These are phyloP conservation scores for Neurospora sp. DNA, from an alignment of 495 filamentous ascomycete species.

Conservation along the genomic window DNA sequence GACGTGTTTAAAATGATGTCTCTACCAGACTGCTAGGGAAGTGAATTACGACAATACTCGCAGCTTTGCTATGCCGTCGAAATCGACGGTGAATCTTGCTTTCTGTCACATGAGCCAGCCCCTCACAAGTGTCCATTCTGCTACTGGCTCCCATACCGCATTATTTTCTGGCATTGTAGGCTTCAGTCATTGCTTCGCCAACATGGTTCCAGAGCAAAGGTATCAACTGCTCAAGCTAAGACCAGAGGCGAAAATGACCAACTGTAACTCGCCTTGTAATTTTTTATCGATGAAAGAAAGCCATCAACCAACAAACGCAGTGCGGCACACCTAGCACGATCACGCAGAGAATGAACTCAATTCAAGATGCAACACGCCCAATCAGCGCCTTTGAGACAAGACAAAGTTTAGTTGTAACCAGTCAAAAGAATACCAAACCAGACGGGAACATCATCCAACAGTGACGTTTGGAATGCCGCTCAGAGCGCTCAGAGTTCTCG, in stretches of 20 bases:
- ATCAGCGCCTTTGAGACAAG: neutral
- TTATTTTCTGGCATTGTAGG: neutral
- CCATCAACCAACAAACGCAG: neutral
- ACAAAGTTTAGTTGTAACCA: neutral
- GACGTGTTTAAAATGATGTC: neutral
- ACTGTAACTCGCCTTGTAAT: neutral
- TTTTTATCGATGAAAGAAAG: neutral
- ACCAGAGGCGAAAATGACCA: neutral
- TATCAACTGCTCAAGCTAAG: neutral
- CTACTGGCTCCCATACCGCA: neutral
- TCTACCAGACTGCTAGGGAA: neutral
- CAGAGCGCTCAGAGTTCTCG: neutral
- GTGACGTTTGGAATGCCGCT: neutral
- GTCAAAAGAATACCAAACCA: neutral
- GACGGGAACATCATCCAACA: neutral
- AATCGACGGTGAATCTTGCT: neutral
- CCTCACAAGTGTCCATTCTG: neutral
- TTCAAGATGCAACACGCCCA: neutral
- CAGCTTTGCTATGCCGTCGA: neutral
- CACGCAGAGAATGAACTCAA: neutral
- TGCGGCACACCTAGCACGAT: neutral
- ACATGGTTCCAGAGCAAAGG: neutral
- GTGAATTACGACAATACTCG: neutral
- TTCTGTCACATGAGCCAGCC: neutral
- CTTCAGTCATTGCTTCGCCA: neutral